Base-by-base conservation (phyloP, 805 yeast species). In the Kuraishia capsulata region DNA sequence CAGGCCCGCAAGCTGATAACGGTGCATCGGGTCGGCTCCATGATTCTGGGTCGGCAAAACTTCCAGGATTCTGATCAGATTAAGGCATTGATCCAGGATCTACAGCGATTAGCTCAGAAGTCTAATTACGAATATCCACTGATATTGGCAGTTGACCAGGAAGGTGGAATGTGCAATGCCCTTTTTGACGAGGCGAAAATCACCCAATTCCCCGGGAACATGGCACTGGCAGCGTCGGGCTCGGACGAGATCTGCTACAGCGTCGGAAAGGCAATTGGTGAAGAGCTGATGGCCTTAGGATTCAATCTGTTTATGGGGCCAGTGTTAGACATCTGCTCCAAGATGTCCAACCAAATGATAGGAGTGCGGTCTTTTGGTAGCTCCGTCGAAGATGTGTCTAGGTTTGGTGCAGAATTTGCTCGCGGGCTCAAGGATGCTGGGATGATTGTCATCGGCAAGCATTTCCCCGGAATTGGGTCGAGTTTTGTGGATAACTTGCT, bases 391-490 rank as follows among this genome's bases (percentile, higher is more conserved):
- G 78, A 70, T 29, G 82, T 76, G 10, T 60, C 67, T n/a, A 67
- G 64, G 46, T 75, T 64, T 45, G 79, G 78, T 2, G 49, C 56
- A 24, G 76, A 74, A 2, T 69, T 70, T 43, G 70, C 78, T 4
- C 59, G 57, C 41, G 84, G 82, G 1, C 60, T 73, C 33, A 61
- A 62, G 38, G 73, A 64, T 33, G 79, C 77, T 10, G 79, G 80
- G 1, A 49, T 77, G 10, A 51, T 69, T 28, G 64, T 74, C 2
- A 69, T 76, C 41, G 82, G 80, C 0, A 77, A 77, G 47, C 82
- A 78, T 54, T 77, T 77, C 47, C 84, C 84, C 0, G 84, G 84
- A 1, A 74, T 73, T 38, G 82, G 82, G 3, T 70, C 71, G 39
- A 80, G 81, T 1, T 64, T 69, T 17, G 77, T 77, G 4, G 80